Conservation (phyloP, 441 rosid genomes). For the Corymbia citriodora region DNA sequence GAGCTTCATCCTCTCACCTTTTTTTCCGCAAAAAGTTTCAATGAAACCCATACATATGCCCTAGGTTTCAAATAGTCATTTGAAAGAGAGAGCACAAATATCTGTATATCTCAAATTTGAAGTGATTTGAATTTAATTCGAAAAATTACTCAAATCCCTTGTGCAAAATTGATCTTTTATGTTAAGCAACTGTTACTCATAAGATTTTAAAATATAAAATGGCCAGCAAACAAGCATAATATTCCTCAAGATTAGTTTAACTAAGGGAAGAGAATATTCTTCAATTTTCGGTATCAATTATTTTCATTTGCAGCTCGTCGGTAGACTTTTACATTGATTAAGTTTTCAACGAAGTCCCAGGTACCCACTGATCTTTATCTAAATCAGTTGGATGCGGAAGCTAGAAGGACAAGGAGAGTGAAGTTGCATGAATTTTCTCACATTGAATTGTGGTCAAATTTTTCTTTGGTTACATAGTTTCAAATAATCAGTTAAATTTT, state of each 20-base stretch:
- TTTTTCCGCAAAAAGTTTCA: background rate
- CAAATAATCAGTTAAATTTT: background rate
- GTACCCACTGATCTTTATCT: background rate
- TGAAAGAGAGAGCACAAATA: background rate
- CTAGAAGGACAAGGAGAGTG: background rate
- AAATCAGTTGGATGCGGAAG: background rate
- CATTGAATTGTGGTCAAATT: background rate
- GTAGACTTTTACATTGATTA: background rate
- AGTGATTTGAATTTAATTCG: background rate
- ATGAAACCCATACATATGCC: background rate
- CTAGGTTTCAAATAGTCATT: background rate
- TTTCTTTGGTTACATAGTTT: background rate
- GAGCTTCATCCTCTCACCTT: background rate
- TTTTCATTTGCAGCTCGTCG: background rate
- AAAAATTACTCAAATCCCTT: background rate
- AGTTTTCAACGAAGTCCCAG: background rate
- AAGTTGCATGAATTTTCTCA: background rate
- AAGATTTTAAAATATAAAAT: background rate
- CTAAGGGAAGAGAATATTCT: background rate
- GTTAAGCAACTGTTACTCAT: background rate
- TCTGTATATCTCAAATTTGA: background rate
- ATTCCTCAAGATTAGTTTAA: background rate
- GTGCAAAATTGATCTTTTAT: background rate
- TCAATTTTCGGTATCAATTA: background rate
- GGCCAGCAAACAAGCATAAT: background rate